Evolutionary conservation across 495 filamentous ascomycete genomes (phyloP), one percentile per base, ranked within the genome.

Genomic region (Schizothecium vesticola): DNA sequence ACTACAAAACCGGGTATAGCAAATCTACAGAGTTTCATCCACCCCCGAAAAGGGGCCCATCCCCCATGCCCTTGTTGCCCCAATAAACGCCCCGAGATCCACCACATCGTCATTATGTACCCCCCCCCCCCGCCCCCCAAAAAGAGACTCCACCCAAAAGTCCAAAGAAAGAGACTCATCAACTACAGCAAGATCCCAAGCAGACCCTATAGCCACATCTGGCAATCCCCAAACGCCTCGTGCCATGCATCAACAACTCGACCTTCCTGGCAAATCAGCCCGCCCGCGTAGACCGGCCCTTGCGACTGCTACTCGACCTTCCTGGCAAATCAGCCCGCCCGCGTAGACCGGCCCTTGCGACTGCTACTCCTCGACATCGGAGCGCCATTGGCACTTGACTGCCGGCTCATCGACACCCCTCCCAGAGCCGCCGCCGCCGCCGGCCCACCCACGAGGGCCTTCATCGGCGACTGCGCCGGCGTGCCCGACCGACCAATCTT

Each of bases 301-400:
- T 78, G 22, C 78, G 73, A 51, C 73, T 78, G 66, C 74, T 79
- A 33, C 76, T 84, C 57, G n/a, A n/a, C n/a, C n/a, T n/a, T n/a
- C n/a, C n/a, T n/a, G n/a, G n/a, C 60, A 28, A 23, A 61, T 61
- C 57, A 76, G 11, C 72, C 71, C 33, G 69, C 74, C 16, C 75
- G 74, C 1, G 73, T 73, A n/a, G 71, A 69, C 22, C 76, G 71
- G 28, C 74, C 76, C 64, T 76, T 78, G 22, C 78, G 73, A 51
- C 73, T 78, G 66, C 74, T 79, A 33, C 76, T 84, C 57, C 84
- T 73, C 65, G 81, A 84, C 84, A 86, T 86, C 1, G 79, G 78
- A 23, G 76, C 80, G 36, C 83, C 80, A 36, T 81, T 83, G 0
- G 81, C 76, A 58, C 82, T 85, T 55, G 77, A 81, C 71, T 84